phyloP scores from a whole-genome alignment of 2,329 filamentous ascomycete species.

The Clarireedia paspali region DNA sequence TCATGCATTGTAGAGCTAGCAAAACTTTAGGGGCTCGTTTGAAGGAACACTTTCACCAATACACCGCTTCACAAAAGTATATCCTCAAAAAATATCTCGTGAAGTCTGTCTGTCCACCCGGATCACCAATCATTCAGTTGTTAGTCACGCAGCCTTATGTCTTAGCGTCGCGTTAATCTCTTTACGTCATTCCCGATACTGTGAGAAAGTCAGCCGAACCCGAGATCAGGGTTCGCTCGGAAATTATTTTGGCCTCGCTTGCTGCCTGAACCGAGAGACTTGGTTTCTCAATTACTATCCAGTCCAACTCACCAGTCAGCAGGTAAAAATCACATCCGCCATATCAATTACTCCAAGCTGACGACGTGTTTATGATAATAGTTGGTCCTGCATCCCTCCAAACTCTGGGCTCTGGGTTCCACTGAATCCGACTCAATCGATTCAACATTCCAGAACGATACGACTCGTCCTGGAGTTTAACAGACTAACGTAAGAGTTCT shows the following conservation, averaged over 20 bases:
- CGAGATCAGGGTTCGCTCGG: not conserved
- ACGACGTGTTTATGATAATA: conserved; percentile 7
- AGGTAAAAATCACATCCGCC: not conserved
- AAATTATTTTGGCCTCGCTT: not conserved
- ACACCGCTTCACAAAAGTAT: not conserved
- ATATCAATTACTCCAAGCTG: not conserved
- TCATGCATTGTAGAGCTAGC: not conserved
- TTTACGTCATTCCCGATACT: not conserved
- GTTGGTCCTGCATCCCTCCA: not conserved
- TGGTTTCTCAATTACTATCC: not conserved
- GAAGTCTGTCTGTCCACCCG: too few species aligned
- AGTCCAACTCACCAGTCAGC: not conserved
- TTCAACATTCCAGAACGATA: not conserved
- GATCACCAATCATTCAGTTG: too few species aligned
- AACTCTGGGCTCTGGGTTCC: not conserved
- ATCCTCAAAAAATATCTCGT: not conserved
- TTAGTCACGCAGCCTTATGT: not conserved
- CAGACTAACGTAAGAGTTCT: not conserved
- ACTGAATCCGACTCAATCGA: not conserved
- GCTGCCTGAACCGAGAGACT: conserved; percentile 1
- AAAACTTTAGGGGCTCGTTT: too few species aligned
- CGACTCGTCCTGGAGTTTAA: not conserved
- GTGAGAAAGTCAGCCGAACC: not conserved
- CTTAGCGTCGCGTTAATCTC: not conserved
- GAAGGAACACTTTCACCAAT: not conserved